Evolutionary conservation across 1,284 basidiomycete species (phyloP).

Genomic region (Cystobasidiaceae sp.): DNA sequence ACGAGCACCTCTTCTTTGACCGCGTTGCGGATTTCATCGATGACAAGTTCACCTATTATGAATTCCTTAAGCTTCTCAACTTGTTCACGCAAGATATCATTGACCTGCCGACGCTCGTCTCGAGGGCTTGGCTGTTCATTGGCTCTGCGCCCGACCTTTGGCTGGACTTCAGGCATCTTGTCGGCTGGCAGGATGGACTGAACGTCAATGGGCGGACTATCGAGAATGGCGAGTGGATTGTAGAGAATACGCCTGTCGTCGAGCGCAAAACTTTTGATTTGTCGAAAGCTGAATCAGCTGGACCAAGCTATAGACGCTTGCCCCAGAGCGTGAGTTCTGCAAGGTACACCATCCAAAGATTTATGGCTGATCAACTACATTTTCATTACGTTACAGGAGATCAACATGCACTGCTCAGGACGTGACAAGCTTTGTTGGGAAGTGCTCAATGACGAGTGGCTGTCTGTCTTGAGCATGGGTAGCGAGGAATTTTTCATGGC

Average conservation of each 20-base stretch:
- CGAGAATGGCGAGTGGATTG: slow-evolving; percentile 49
- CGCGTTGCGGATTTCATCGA: slow-evolving; percentile 76
- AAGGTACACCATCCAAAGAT: background rate
- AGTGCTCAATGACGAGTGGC: slow-evolving; percentile 93
- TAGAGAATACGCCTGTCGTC: slow-evolving; percentile 47
- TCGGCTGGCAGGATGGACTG: slow-evolving; percentile 68
- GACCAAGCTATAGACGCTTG: slow-evolving; percentile 87
- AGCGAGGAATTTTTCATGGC: slow-evolving; percentile 85
- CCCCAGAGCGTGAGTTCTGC: slow-evolving; percentile 66
- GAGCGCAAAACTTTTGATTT: slow-evolving; percentile 10
- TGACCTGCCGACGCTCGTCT: slow-evolving; percentile 74
- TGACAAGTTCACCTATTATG: slow-evolving; percentile 77
- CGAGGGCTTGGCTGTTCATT: slow-evolving; percentile 73
- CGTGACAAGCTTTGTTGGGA: slow-evolving; percentile 93
- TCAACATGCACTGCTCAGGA: slow-evolving; percentile 83
- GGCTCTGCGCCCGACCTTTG: slow-evolving; percentile 71
- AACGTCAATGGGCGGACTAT: slow-evolving; percentile 44
- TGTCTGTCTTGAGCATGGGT: slow-evolving; percentile 95
- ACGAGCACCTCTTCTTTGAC: slow-evolving; percentile 90
- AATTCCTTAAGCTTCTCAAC: slow-evolving; percentile 93
- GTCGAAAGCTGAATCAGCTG: slow-evolving; percentile 49
- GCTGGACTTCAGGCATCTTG: slow-evolving; percentile 76
- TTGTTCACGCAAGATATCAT: slow-evolving; percentile 93
- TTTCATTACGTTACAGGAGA: slow-evolving; percentile 58
- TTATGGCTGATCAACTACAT: slow-evolving; percentile 19